These are phyloP conservation scores for Tetrahymena thermophila DNA, from an alignment of 73 alveolate species.

Conservation along the genomic window DNA sequence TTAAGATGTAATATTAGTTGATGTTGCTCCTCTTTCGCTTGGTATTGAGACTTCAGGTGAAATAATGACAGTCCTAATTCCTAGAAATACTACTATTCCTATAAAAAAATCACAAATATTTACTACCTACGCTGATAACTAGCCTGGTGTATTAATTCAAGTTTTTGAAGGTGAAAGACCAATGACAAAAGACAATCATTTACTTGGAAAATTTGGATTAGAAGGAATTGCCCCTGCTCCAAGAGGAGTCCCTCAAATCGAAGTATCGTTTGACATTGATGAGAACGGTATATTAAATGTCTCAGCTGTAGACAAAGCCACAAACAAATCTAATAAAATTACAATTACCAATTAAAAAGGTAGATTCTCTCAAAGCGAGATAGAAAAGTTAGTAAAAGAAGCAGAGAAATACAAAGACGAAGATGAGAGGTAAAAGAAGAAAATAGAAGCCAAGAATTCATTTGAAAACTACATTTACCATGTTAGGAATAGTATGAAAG, in stretches of 20 bases:
- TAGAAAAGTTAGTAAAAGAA: constrained; percentile 70
- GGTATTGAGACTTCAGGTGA: constrained; percentile 73
- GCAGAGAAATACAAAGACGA: constrained; percentile 76
- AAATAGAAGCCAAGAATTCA: constrained; percentile 68
- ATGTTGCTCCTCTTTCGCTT: constrained; percentile 73
- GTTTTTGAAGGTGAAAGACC: constrained; percentile 97
- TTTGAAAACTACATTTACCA: constrained; percentile 53
- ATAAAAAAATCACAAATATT: constrained; percentile 63
- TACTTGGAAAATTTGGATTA: constrained; percentile 90
- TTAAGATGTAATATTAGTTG: constrained; percentile 58
- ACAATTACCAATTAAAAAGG: constrained; percentile 93
- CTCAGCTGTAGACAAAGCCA: constrained; percentile 92
- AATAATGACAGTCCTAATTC: constrained; percentile 48
- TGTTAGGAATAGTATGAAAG: constrained; percentile 64
- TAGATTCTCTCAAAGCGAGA: constrained; percentile 76
- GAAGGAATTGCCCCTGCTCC: constrained; percentile 93
- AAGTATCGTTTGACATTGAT: constrained; percentile 86
- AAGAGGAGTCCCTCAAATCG: constrained; percentile 91
- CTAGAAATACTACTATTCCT: constrained; percentile 51
- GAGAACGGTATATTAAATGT: constrained; percentile 88
- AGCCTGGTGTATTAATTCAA: constrained; percentile 90
- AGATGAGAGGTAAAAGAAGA: constrained; percentile 57
- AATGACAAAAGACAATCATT: constrained; percentile 87
- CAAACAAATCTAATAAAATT: constrained; percentile 80
- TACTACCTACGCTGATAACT: constrained; percentile 97